Base-by-base conservation (phyloP, 2,329 filamentous ascomycete genomes). In the Curvularia sp. region DNA sequence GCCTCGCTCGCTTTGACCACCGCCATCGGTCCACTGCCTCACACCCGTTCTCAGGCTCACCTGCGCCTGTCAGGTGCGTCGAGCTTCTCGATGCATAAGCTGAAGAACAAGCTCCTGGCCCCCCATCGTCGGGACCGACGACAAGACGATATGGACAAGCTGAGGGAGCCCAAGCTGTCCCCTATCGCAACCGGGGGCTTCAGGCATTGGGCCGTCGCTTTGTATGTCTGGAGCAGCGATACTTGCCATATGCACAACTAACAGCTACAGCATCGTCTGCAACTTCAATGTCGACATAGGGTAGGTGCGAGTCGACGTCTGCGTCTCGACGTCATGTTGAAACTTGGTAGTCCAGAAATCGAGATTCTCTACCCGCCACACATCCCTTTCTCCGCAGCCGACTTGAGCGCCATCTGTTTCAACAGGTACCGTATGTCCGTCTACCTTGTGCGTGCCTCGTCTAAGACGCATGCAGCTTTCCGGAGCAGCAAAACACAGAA, bases 201-300 rank as follows among this genome's bases (percentile, higher is more conserved):
- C 56, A 72, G 74, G 57, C 67, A 76, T 55, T 79, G 77, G 77
- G 75, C 74, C 47, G 65, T 78, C 24, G 76, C 77, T 55, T 79
- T 79, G 76, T 79, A 68, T 65, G 74, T 61, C 12, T 13, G 4
- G 18, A 18, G 18, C 18, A 33, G 12, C 28, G 18, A 24, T 33
- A 10, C 15, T 9, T 15, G 8, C 5, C 28, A 12, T 41, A 28
- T 15, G 57, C 18, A 44, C 31, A 28, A 51, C 70, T 74, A 20
- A 69, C 58, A 15, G 6, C 35, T 18, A 41, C 55, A 79, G 77
- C 55, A 64, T 79, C 49, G 75, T 80, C 20, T 80, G 77, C 59
- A 79, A 80, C 56, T 80, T 80, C 71, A 80, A 80, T 56, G 77
- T 79, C 49, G 78, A 80, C 57, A 62, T 79, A 64, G 77, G 76